Conservation (phyloP, 345 rosid species). For the Acer saccharum region DNA sequence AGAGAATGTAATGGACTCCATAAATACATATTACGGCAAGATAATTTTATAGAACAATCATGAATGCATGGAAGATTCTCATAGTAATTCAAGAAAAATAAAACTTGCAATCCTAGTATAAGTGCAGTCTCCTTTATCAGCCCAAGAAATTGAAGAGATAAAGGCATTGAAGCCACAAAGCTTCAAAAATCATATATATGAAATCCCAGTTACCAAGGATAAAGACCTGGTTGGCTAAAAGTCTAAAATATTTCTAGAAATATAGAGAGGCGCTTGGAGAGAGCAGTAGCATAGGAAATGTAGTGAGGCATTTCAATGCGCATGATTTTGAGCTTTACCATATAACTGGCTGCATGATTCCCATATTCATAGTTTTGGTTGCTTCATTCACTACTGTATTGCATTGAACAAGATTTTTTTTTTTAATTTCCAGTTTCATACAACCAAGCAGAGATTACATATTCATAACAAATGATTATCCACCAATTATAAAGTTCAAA, state of each 20-base stretch:
- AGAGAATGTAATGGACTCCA: neutral
- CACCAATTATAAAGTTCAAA: neutral
- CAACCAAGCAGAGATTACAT: neutral
- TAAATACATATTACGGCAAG: neutral
- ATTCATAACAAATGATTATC: neutral
- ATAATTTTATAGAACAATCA: neutral
- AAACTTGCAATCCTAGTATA: neutral
- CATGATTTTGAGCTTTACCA: neutral
- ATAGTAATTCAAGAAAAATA: neutral
- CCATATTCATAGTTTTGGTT: neutral
- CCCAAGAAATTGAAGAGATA: neutral
- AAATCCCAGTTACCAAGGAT: neutral
- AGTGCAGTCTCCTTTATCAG: neutral
- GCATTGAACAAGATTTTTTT: too few relatives aligned
- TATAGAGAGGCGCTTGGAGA: neutral
- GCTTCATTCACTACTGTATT: neutral
- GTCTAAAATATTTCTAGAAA: neutral
- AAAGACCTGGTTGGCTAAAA: neutral
- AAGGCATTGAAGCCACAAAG: neutral
- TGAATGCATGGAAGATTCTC: neutral
- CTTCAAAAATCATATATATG: conserved; percentile 2
- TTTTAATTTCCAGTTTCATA: too few relatives aligned
- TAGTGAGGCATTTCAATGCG: neutral
- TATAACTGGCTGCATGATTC: neutral
- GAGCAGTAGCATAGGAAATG: neutral